Evolutionary conservation across 2,329 filamentous ascomycete species (phyloP).

Genomic region (Colletotrichum sp.): DNA sequence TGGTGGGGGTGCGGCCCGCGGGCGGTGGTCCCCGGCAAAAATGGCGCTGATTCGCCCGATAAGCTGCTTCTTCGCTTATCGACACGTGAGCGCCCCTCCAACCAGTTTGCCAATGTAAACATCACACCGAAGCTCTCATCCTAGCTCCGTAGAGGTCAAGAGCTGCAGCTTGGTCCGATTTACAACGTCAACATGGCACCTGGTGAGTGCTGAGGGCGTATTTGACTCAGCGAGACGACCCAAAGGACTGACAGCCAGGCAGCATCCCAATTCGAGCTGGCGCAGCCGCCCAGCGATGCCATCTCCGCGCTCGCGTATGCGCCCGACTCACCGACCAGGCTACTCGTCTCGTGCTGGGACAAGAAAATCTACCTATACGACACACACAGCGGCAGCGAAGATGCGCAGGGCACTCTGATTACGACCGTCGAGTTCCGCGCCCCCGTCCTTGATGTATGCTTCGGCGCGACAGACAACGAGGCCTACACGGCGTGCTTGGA

Average conservation of each 20-base stretch:
- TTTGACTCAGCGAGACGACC: not conserved
- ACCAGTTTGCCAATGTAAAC: slow-evolving; percentile 18
- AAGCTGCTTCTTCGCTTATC: slow-evolving; percentile 14
- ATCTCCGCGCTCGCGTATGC: slow-evolving; percentile 89
- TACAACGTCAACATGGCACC: slow-evolving; percentile 39
- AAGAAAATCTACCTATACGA: slow-evolving; percentile 91
- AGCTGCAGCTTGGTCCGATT: not conserved
- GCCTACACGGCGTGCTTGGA: slow-evolving; percentile 89
- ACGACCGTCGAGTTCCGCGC: slow-evolving; percentile 81
- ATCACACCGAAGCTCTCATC: slow-evolving; percentile 1
- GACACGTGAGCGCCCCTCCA: slow-evolving; percentile 22
- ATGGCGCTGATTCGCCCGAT: slow-evolving; percentile 18
- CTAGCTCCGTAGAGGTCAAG: not conserved
- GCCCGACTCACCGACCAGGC: slow-evolving; percentile 71
- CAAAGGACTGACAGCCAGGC: slow-evolving; percentile 22
- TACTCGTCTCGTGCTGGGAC: slow-evolving; percentile 96
- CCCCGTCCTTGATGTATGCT: slow-evolving; percentile 90
- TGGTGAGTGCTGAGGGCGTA: slow-evolving; percentile 31
- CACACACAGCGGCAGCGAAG: slow-evolving; percentile 59
- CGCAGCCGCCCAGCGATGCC: slow-evolving; percentile 82
- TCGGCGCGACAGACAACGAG: slow-evolving; percentile 80
- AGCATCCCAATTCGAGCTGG: slow-evolving; percentile 82
- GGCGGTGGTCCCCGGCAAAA: slow-evolving; percentile 34
- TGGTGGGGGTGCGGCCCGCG: slow-evolving; percentile 46
- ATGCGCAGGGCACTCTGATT: slow-evolving; percentile 65